A percentile compares a stretch with the other conserved stretches of the same genome.
Conservation (phyloP, 129 eudicot genomes). For the Calendula officinalis region DNA sequence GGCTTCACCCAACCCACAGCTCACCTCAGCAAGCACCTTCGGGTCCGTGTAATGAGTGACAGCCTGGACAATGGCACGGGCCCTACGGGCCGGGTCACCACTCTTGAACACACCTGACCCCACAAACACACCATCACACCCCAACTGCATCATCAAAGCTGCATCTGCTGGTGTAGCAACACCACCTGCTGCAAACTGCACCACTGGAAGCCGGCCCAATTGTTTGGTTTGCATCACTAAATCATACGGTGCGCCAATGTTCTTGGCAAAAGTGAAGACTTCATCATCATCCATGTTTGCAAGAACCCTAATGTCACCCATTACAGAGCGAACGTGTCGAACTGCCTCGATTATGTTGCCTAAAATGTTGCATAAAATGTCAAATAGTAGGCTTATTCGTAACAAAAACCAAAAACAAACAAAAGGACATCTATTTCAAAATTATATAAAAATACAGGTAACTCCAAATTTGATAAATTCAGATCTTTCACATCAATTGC, state of each 20-base stretch:
- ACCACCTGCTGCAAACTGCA: slow-evolving; percentile 52
- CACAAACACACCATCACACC: slow-evolving; percentile 51
- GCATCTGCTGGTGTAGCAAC: slow-evolving; percentile 49
- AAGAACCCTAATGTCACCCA: slow-evolving; percentile 44
- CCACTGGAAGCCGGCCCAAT: slow-evolving; percentile 50
- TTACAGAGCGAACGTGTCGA: slow-evolving; percentile 43
- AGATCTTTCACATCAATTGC: not conserved
- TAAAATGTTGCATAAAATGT: not conserved
- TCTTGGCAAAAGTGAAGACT: slow-evolving; percentile 36
- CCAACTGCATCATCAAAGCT: slow-evolving; percentile 40
- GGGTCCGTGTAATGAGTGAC: slow-evolving; percentile 85
- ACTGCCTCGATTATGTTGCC: slow-evolving; percentile 53
- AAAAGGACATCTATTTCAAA: not conserved
- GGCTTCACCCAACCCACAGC: slow-evolving; percentile 85
- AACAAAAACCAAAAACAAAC: not conserved
- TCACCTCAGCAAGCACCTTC: slow-evolving; percentile 67
- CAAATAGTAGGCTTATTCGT: not conserved
- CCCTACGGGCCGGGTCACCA: slow-evolving; percentile 67
- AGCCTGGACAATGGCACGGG: slow-evolving; percentile 82
- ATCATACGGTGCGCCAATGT: slow-evolving; percentile 41
- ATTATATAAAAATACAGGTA: not conserved
- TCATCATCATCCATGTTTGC: slow-evolving; percentile 30
- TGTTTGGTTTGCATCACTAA: slow-evolving; percentile 52
- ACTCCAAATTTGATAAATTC: not conserved
- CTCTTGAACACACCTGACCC: slow-evolving; percentile 56